These are phyloP conservation scores for Cyclotella sp. DNA, from an alignment of 108 stramenopile species.

Conservation along the genomic window DNA sequence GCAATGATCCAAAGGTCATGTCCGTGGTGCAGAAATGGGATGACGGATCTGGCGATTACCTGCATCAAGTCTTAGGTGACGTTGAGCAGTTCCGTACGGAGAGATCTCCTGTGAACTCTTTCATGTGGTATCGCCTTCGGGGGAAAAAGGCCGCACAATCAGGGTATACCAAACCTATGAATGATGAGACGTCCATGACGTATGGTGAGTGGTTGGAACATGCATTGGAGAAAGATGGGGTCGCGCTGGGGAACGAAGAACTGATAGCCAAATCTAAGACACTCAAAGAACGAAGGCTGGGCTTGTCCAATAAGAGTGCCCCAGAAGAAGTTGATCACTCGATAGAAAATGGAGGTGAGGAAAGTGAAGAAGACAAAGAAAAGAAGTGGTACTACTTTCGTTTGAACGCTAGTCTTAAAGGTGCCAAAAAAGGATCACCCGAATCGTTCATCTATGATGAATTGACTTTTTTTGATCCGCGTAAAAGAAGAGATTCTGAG, in stretches of 20 bases:
- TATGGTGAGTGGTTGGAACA: conserved; percentile 76
- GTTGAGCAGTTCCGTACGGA: conserved; percentile 40
- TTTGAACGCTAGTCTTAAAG: conserved; percentile 40
- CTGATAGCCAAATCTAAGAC: conserved; percentile 16
- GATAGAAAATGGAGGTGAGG: conserved; percentile 25
- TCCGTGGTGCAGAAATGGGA: conserved; percentile 63
- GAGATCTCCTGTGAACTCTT: conserved; percentile 56
- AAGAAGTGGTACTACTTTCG: conserved; percentile 77
- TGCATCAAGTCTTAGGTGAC: conserved; percentile 47
- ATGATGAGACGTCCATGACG: conserved; percentile 55
- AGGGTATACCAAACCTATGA: conserved; percentile 52
- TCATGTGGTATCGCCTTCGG: conserved; percentile 74
- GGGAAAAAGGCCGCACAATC: not conserved
- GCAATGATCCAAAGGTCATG: conserved; percentile 72
- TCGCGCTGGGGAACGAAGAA: conserved; percentile 28
- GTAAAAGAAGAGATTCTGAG: conserved; percentile 36
- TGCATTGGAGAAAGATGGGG: conserved; percentile 48
- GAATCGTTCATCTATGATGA: conserved; percentile 58
- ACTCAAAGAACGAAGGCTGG: conserved; percentile 40
- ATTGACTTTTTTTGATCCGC: conserved; percentile 59
- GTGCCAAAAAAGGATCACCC: conserved; percentile 20
- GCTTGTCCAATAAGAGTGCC: not conserved
- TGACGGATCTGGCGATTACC: conserved; percentile 54
- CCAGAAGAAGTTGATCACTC: conserved; percentile 16
- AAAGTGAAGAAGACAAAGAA: conserved; percentile 40